A percentile compares a stretch with the other conserved stretches of the same genome.
Evolutionary conservation across 176 grass and related monocot genomes (phyloP).

Genomic region (maize (Zea mays)): Zm-B73-REFERENCE-NAM-5.0 NC_050097.1:6682001-6682500

Average conservation of each 20-base stretch:
- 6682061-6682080: constrained; percentile 16
- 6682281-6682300: neutral
- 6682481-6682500: constrained; percentile 19
- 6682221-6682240: neutral
- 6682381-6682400: constrained; percentile 7
- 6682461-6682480: neutral
- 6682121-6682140: neutral
- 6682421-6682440: constrained; percentile 11
- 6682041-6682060: constrained; percentile 3
- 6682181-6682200: neutral
- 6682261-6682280: neutral
- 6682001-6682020: constrained; percentile 46
- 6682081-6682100: neutral
- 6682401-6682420: constrained; percentile 10
- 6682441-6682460: neutral
- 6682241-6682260: neutral
- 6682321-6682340: neutral
- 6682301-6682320: neutral
- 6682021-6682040: neutral
- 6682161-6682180: neutral
- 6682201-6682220: neutral
- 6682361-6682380: neutral
- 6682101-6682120: neutral
- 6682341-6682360: constrained; percentile 8
- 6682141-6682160: neutral